A percentile compares a stretch with the other conserved stretches of the same genome.
Evolutionary conservation across 2,329 filamentous ascomycete genomes (phyloP).

Genomic region (Ascochyta pisi): DNA sequence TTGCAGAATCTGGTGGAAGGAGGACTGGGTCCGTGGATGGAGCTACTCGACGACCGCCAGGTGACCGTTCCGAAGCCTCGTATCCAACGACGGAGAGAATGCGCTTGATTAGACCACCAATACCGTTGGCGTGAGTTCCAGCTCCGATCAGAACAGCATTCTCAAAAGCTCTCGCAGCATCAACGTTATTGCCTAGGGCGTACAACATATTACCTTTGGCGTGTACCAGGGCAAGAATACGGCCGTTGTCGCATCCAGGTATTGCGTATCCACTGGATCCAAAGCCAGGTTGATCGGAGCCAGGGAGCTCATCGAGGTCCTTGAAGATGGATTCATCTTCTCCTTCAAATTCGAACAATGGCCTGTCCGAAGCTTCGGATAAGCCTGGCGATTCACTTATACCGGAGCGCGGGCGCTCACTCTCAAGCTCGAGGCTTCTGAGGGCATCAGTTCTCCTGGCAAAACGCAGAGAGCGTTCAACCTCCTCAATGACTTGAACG

Average conservation of each 20-base stretch:
- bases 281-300: conserved; percentile 62
- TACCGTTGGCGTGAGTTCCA: conserved; percentile 72
- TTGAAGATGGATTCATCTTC: conserved; percentile 48
- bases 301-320: conserved; percentile 50
- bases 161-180: conserved; percentile 88
- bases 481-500: conserved; percentile 82
- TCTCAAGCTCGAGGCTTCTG: conserved; percentile 60
- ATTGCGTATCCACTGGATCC: conserved; percentile 85
- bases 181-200: conserved; percentile 79
- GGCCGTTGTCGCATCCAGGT: conserved; percentile 84
- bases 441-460: conserved; percentile 56
- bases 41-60: conserved; percentile 35
- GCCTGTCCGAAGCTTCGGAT: conserved; percentile 64
- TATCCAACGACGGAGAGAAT: conserved; percentile 72
- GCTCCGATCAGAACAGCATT: conserved; percentile 90
- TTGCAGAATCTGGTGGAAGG: conserved; percentile 81
- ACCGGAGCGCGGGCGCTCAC: conserved; percentile 67
- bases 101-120: conserved; percentile 78
- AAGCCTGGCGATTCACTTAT: conserved; percentile 61
- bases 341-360: conserved; percentile 61
- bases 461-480: conserved; percentile 74
- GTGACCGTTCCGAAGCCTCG: conserved; percentile 47
- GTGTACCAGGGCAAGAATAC: conserved; percentile 91
- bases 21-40: conserved; percentile 70
- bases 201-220: conserved; percentile 99